Evolutionary conservation across 1,139 yeast genomes (phyloP).

Genomic region (Zhuliangozyma blackwelliae): DNA sequence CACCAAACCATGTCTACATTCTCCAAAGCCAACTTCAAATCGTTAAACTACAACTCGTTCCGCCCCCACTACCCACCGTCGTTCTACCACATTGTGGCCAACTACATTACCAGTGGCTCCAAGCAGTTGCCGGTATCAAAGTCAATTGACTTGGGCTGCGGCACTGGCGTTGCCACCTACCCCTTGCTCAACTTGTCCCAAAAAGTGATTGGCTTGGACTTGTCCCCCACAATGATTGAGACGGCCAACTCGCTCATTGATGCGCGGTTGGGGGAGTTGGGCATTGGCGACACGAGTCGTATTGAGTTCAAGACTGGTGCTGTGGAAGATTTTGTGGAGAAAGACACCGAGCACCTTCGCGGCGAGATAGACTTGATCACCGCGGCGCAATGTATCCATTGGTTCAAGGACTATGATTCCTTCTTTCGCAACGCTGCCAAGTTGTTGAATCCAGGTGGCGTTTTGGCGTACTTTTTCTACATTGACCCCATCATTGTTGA

Average conservation of each 20-base stretch:
- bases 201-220: constrained; percentile 31
- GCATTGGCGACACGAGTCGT: constrained; percentile 20
- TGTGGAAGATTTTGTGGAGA: constrained; percentile 29
- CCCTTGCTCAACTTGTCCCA: constrained; percentile 30
- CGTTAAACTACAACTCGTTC: constrained; percentile 54
- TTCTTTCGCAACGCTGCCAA: constrained; percentile 27
- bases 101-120: constrained; percentile 19
- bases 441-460: constrained; percentile 34
- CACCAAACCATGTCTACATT: constrained; percentile 76
- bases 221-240: constrained; percentile 31
- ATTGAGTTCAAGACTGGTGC: constrained; percentile 32
- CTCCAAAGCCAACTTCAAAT: constrained; percentile 53
- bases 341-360: not conserved
- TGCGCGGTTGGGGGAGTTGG: constrained; percentile 15
- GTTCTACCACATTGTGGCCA: constrained; percentile 43
- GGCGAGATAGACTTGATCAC: constrained; percentile 33
- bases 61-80: constrained; percentile 64
- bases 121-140: constrained; percentile 15
- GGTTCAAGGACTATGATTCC: constrained; percentile 36
- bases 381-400: constrained; percentile 46
- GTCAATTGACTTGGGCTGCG: constrained; percentile 38
- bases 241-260: constrained; percentile 27
- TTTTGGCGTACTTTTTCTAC: constrained; percentile 42
- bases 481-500: constrained; percentile 36
- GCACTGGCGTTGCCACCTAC: constrained; percentile 39